phyloP scores from a whole-genome alignment of 2,329 filamentous ascomycete species.

The Hyphodiscus sp. region DNA sequence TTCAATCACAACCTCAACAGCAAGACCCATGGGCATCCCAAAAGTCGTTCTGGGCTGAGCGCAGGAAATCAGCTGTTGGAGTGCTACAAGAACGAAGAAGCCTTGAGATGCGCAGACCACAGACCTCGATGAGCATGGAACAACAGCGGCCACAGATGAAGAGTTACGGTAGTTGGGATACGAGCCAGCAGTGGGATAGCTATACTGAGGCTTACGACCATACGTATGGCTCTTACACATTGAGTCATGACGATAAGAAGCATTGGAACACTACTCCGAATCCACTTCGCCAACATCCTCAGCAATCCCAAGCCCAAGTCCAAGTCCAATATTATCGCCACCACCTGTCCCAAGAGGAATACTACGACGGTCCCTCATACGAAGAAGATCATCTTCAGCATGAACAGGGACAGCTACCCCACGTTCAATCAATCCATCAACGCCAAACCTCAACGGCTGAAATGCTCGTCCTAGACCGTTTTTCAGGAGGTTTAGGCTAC shows the following conservation, averaged over 20 bases:
- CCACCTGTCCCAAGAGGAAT: constrained; percentile 5
- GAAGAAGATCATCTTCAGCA: constrained; percentile 2
- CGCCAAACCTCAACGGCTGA: constrained; percentile 14
- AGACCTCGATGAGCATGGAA: constrained; percentile 1
- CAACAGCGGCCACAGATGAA: constrained; percentile 1
- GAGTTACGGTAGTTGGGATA: not conserved
- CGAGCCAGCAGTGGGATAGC: constrained; percentile 5
- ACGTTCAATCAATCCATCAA: constrained; percentile 1
- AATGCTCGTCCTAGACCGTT: constrained; percentile 23
- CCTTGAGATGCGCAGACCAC: constrained; percentile 9
- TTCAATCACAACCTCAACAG: not conserved
- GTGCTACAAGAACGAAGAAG: constrained; percentile 7
- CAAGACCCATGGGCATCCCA: constrained; percentile 10
- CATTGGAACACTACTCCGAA: not conserved
- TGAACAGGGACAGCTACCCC: not conserved
- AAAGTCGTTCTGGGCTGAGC: constrained; percentile 8
- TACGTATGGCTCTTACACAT: constrained; percentile 15
- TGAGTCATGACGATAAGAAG: constrained; percentile 4
- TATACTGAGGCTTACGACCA: constrained; percentile 15
- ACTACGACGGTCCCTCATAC: constrained; percentile 10
- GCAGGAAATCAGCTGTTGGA: constrained; percentile 12
- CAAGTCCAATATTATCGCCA: not conserved
- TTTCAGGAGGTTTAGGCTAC: constrained; percentile 18
- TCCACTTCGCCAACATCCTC: not conserved
- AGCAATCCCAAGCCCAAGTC: not conserved